A percentile compares a stretch with the other conserved stretches of the same genome.
Conservation (phyloP, 164 flowering plant genomes). For the Vitis rotundifolia region DNA sequence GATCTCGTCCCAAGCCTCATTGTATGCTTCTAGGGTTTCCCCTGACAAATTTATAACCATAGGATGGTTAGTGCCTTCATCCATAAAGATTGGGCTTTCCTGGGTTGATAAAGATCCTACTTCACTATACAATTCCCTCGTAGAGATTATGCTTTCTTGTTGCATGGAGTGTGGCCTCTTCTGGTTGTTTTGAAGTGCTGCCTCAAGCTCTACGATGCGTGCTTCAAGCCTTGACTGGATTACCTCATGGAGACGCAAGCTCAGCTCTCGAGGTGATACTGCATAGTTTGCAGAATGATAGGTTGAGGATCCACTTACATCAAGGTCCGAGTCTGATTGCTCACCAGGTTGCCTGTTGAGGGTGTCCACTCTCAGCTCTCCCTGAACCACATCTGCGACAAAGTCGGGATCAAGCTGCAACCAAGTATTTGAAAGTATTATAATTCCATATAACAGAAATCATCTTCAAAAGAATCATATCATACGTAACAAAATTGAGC, state of each 20-base stretch:
- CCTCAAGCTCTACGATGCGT: conserved; percentile 66
- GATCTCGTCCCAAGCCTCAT: conserved; percentile 50
- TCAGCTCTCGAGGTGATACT: conserved; percentile 68
- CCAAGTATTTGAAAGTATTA: neutral
- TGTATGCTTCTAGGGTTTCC: conserved; percentile 51
- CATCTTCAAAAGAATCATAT: neutral
- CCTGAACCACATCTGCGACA: conserved; percentile 16
- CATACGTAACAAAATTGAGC: neutral
- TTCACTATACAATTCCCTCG: conserved; percentile 26
- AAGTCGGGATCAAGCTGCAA: conserved; percentile 17
- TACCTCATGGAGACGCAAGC: conserved; percentile 68
- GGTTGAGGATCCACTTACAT: conserved; percentile 16
- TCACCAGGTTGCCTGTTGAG: neutral
- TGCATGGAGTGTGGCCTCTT: conserved; percentile 31
- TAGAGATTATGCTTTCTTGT: conserved; percentile 18
- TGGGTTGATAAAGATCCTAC: conserved; percentile 25
- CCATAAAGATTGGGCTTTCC: conserved; percentile 24
- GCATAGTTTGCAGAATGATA: conserved; percentile 27
- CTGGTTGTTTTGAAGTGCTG: conserved; percentile 50
- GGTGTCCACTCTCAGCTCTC: conserved; percentile 17
- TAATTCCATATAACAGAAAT: neutral
- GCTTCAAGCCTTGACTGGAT: conserved; percentile 67
- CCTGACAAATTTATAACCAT: conserved; percentile 47
- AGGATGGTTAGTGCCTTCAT: conserved; percentile 29
- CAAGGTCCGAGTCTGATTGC: conserved; percentile 18